Percentiles rank a stretch among this genome's conserved stretches.
Evolutionary conservation across 2,329 filamentous ascomycete genomes (phyloP).

Genomic region (Thelonectria discophora): DNA sequence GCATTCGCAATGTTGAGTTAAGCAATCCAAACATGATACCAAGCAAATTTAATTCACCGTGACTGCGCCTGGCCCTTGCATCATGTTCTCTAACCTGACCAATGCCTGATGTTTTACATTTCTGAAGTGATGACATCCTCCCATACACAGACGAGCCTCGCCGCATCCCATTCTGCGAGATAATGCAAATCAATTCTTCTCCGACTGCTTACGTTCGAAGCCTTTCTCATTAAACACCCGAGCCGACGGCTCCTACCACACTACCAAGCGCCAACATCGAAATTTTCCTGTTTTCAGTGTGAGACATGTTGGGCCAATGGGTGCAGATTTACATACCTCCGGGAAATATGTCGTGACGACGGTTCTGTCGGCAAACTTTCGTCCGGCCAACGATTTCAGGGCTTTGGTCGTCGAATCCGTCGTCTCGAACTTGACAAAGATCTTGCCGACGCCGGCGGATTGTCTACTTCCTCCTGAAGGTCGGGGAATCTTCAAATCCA

Average conservation of each 20-base stretch:
- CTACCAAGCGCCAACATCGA: slow-evolving; percentile 90
- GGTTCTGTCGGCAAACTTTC: slow-evolving; percentile 95
- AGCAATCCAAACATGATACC: not conserved
- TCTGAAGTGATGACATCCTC: slow-evolving; percentile 32
- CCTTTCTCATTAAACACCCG: not conserved
- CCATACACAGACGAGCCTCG: slow-evolving; percentile 33
- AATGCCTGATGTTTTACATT: slow-evolving; percentile 43
- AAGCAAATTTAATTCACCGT: slow-evolving; percentile 17
- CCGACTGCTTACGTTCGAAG: not conserved
- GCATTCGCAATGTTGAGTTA: not conserved
- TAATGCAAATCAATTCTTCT: slow-evolving; percentile 30
- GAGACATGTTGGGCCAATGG: slow-evolving; percentile 35
- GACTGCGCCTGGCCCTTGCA: slow-evolving; percentile 19
- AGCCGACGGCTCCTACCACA: slow-evolving; percentile 12
- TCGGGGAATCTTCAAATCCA: slow-evolving; percentile 92
- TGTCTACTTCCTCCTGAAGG: slow-evolving; percentile 84
- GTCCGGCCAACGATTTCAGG: slow-evolving; percentile 86
- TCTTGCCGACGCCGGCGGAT: slow-evolving; percentile 92
- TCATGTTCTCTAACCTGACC: slow-evolving; percentile 14
- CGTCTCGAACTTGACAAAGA: slow-evolving; percentile 92
- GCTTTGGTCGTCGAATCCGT: slow-evolving; percentile 83
- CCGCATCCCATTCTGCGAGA: slow-evolving; percentile 29
- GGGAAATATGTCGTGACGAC: slow-evolving; percentile 97
- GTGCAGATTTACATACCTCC: slow-evolving; percentile 67
- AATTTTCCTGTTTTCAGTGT: slow-evolving; percentile 77